Base-by-base conservation (phyloP, 257 asterid genomes). In the Gentiana macrophylla region DNA sequence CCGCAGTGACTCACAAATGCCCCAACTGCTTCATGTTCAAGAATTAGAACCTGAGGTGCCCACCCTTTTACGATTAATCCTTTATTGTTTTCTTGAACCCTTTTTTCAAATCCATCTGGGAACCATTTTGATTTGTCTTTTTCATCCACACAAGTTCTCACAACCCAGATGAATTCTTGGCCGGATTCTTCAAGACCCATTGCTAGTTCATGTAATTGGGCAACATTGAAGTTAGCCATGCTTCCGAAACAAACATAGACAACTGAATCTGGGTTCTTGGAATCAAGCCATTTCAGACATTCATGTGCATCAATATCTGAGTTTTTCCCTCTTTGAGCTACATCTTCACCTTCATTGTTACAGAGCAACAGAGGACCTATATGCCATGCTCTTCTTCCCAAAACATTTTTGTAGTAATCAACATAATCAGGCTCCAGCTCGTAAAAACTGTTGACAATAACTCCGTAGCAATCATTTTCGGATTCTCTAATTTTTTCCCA, bases 171-270 rank as follows among this genome's bases (percentile, higher is more conserved):
- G 73, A 82, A 84, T 34, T 79, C 67, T 46, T 70, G 76, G 34
- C 74, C 76, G 0, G 94, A 84, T 0, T 44, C 64, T 64, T 81
- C 86, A 1, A 81, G 76, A 53, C 83, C 90, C 33, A 60, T 62
- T 1, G 90, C 87, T 3, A 61, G 73, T 46, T 84, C 90, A 0
- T 57, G 80, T 35, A 84, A 5, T 49, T 84, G 94, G 0, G 78
- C 63, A 2, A 12, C 34, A 6, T 68, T 46, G n/a, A 77, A 77
- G 2, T 37, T 63, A 0, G 71, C 73, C 3, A 37, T 49, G 62
- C 94, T 84, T 5, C 90, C 90, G 3, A 75, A 79, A 55, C 89
- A 81, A 2, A 73, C 32, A 56, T 77, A 84, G 12, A 79, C 71
- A 1, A 81, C 75, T 1, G 89, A 81, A 60, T 72, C 49, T 0